Percentiles rank a stretch among this genome's conserved stretches.
These are phyloP conservation scores for Mycena rosella DNA, from an alignment of 768 basidiomycete genomes.

Conservation along the genomic window DNA sequence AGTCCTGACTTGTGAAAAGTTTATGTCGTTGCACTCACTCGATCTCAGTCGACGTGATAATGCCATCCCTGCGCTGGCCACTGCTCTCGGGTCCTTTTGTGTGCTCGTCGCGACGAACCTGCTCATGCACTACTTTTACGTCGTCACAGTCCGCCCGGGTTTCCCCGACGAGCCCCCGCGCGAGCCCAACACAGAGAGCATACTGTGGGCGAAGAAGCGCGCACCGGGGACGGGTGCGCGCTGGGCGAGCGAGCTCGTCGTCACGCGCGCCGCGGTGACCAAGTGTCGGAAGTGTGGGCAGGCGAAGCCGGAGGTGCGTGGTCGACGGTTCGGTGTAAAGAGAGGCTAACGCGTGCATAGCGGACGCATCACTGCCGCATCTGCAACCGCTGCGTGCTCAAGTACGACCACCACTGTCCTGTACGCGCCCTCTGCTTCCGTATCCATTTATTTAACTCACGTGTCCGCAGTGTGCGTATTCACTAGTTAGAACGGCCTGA, in stretches of 20 bases:
- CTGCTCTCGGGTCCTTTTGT: conserved; percentile 77
- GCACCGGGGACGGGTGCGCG: conserved; percentile 52
- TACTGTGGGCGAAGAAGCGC: conserved; percentile 68
- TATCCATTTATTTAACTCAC: not conserved
- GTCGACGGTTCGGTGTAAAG: not conserved
- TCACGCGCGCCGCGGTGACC: conserved; percentile 68
- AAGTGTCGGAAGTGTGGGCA: conserved; percentile 78
- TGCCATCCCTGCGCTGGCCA: conserved; percentile 71
- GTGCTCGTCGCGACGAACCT: conserved; percentile 83
- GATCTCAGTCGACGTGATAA: conserved; percentile 80
- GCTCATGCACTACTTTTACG: conserved; percentile 87
- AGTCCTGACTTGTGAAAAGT: too few relatives aligned
- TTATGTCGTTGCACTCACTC: not conserved
- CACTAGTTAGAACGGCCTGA: too few relatives aligned
- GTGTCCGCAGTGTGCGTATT: conserved; percentile 13
- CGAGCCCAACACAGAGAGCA: conserved; percentile 48
- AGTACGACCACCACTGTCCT: conserved; percentile 93
- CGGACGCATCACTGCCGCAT: conserved; percentile 94
- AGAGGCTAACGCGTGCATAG: conserved; percentile 56
- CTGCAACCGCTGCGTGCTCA: conserved; percentile 90
- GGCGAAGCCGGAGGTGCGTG: conserved; percentile 75
- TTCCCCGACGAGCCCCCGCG: conserved; percentile 72
- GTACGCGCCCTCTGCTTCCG: conserved; percentile 65
- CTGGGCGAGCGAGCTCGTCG: conserved; percentile 61
- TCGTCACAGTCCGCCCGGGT: conserved; percentile 84